Conservation (phyloP, 306 rosid genomes). For the Sechiopsis laciniata region DNA sequence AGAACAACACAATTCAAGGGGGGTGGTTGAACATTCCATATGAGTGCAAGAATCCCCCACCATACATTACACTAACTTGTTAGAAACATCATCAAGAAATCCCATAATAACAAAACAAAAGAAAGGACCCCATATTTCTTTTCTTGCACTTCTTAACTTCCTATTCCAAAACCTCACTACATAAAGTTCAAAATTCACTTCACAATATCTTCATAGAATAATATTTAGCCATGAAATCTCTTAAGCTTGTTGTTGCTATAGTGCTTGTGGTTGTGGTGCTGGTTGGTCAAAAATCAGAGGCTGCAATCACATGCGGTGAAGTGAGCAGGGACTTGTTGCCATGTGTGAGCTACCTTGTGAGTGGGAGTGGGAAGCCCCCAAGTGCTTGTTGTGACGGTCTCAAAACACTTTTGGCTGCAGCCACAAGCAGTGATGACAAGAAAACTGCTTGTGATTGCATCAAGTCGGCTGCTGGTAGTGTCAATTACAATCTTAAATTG, state of each 20-base stretch:
- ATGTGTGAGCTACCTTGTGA: slow-evolving; percentile 56
- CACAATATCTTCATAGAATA: no score
- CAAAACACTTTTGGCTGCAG: slow-evolving; percentile 50
- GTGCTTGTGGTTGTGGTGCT: slow-evolving; percentile 21
- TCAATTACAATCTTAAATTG: slow-evolving; percentile 39
- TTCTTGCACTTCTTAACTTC: slow-evolving; percentile 12
- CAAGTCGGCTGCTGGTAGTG: slow-evolving; percentile 42
- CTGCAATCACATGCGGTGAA: slow-evolving; percentile 46
- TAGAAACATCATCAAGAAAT: no score
- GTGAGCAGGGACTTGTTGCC: slow-evolving; percentile 53
- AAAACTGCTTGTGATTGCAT: slow-evolving; percentile 63
- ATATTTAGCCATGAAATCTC: slow-evolving; percentile 28
- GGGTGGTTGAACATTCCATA: no score
- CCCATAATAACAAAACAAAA: no score
- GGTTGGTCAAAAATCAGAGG: slow-evolving; percentile 44
- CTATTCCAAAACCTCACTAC: neutral
- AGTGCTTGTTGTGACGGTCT: slow-evolving; percentile 57
- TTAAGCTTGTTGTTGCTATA: slow-evolving; percentile 1
- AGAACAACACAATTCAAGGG: no score
- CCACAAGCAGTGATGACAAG: slow-evolving; percentile 43
- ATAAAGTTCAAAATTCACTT: neutral
- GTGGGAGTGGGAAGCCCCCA: slow-evolving; percentile 68
- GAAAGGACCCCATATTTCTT: neutral
- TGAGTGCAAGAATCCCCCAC: no score
- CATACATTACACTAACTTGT: no score